These are phyloP conservation scores for Ogataea degrootiae DNA, from an alignment of 805 yeast genomes.

Conservation along the genomic window DNA sequence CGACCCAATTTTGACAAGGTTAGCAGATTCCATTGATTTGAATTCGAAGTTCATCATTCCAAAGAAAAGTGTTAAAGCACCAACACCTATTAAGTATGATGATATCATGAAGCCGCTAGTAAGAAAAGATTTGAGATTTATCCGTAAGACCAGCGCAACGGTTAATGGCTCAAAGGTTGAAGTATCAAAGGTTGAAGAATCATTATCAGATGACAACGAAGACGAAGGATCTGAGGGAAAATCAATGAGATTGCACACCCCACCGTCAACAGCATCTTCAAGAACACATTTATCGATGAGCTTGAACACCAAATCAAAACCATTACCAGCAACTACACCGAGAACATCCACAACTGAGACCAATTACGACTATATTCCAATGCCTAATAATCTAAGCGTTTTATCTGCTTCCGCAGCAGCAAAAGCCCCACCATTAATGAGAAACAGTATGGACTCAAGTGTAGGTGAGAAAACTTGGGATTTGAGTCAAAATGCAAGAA, in stretches of 20 bases:
- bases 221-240: background rate
- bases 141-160: background rate
- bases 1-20: constrained; percentile 2
- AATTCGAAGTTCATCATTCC: constrained; percentile 3
- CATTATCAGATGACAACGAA: background rate
- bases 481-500: constrained; percentile 8
- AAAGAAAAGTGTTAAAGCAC: constrained; percentile 11
- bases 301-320: background rate
- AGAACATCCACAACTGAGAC: background rate
- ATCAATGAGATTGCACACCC: background rate
- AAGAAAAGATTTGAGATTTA: constrained; percentile 2
- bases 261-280: background rate
- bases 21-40: constrained; percentile 7
- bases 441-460: constrained; percentile 6
- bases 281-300: too few species aligned
- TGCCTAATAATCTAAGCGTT: constrained; percentile 13
- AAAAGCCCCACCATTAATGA: constrained; percentile 18
- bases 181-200: too few species aligned
- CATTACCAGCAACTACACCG: constrained; percentile 1
- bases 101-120: constrained; percentile 15
- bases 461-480: constrained; percentile 13
- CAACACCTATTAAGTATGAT: constrained; percentile 20
- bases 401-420: constrained; percentile 22
- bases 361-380: constrained; percentile 11
- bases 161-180: too few species aligned